These are phyloP conservation scores for Waltergamsia citrina DNA, from an alignment of 2,329 filamentous ascomycete genomes.

Conservation along the genomic window DNA sequence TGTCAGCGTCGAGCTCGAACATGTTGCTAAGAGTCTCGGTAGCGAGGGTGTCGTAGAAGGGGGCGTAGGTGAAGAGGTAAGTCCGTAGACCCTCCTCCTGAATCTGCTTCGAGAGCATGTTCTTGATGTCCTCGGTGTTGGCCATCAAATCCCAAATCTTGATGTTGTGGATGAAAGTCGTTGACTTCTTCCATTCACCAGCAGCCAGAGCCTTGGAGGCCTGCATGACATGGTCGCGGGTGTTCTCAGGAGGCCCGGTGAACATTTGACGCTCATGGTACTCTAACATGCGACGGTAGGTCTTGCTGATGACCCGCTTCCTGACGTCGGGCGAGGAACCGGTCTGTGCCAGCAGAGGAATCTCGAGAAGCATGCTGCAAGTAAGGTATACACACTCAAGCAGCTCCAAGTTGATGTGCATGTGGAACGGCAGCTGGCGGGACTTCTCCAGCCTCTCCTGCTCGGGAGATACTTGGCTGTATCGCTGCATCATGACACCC, in stretches of 20 bases:
- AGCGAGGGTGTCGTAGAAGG: slow-evolving; percentile 95
- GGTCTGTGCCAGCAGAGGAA: slow-evolving; percentile 91
- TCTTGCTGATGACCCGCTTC: slow-evolving; percentile 98
- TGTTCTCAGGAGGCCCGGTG: slow-evolving; percentile 97
- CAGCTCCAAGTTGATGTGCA: slow-evolving; percentile 99
- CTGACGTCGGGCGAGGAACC: slow-evolving; percentile 94
- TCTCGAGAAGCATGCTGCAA: slow-evolving; percentile 98
- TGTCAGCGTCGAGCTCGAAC: slow-evolving; percentile 88
- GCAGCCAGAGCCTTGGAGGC: slow-evolving; percentile 93
- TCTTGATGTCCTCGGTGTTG: slow-evolving; percentile 85
- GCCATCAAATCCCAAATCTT: slow-evolving; percentile 99
- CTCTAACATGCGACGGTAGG: slow-evolving; percentile 96
- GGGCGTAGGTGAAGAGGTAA: slow-evolving; percentile 98
- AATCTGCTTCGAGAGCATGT: slow-evolving; percentile 95
- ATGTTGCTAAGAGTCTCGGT: slow-evolving; percentile 77
- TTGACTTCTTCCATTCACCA: slow-evolving; percentile 97
- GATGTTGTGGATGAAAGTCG: slow-evolving; percentile 88
- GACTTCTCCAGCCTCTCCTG: slow-evolving; percentile 96
- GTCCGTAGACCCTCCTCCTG: slow-evolving; percentile 97
- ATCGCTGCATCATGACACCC: slow-evolving; percentile 96
- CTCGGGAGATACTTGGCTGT: slow-evolving; percentile 91
- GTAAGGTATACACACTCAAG: slow-evolving; percentile 98
- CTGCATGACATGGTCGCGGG: slow-evolving; percentile 98
- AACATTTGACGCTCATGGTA: slow-evolving; percentile 99
- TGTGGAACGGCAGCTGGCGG: slow-evolving; percentile 97